Evolutionary conservation across 2,329 filamentous ascomycete genomes (phyloP), one percentile per base, ranked within the genome.

Genomic region (Arthrobotrys musiformis): DNA sequence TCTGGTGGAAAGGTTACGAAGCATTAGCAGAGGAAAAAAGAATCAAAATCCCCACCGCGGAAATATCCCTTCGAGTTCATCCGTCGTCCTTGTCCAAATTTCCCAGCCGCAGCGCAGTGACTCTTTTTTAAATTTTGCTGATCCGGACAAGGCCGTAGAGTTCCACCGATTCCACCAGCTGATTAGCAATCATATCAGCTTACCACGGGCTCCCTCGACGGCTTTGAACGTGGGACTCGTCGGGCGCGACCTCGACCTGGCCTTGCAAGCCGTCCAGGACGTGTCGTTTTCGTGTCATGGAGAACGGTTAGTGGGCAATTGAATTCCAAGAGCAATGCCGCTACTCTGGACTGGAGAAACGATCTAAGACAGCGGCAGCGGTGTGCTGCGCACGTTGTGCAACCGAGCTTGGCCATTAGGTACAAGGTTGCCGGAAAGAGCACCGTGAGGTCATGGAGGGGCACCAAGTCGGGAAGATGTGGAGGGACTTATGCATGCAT

Each of bases 271-370:
- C n/a, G n/a, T n/a, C n/a, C n/a, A n/a, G 26, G 42, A 68, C 70
- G 70, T 74, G 70, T 74, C 46, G n/a, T 74, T 67, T 61, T 67
- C 70, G 70, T 58, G 70, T 74, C 60, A 54, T 74, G 19, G 54
- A 52, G 50, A 61, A 37, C 6, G 30, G 8, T n/a, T 22, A 42
- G 62, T 54, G 44, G 28, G 33, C 42, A 42, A 56, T 52, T 60
- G 52, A n/a, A 33, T 26, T 50, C 44, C 22, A 24, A 54, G 33
- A 54, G 46, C 28, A 35, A 61, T 61, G 60, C 69, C 50, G 46
- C 50, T 66, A 50, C 54, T 63, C 46, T 54, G 56, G 22, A 24
- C 46, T 54, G 56, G 22, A 24, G 67, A 63, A 33, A 28, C 30
- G 64, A 69, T 69, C 64, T 69, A 56, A 70, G 44, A 68, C 70